Evolutionary conservation across 1,284 basidiomycete genomes (phyloP), one percentile per base, ranked within the genome.

Genomic region (Microbotryum lychnidis-dioicae): DNA sequence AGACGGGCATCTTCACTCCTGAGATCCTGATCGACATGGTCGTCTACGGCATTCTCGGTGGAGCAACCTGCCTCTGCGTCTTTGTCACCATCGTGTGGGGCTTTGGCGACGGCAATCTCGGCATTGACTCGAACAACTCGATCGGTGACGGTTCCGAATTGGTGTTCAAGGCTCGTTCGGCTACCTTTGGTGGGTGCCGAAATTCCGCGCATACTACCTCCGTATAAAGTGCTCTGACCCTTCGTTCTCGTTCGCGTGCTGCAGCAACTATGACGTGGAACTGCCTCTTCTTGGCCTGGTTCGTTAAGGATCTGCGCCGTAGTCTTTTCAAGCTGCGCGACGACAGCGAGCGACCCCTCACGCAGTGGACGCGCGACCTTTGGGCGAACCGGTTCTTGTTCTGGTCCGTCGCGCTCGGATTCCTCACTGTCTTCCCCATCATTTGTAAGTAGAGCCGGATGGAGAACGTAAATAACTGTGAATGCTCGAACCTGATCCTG

Each of bases 11-110:
- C 56, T 75, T 76, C 58, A 72, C 68, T 1, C 64, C 64, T 9
- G 75, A 76, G 54, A 67, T 76, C 56, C 56, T 76, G 71, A 80
- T 81, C 59, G 85, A 87, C 70, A 79, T 82, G 59, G 61, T 82
- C 51, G 80, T 82, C 45, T 87, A 87, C 74, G 85, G 85, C 3
- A 69, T 84, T 56, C 73, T 83, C 60, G 85, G 86, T 77, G 83
- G 83, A 5, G 79, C 77, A 0, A 77, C 81, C 25, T 80, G 78
- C 57, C 74, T 86, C 37, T 72, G 77, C 46, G 63, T 53, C 42
- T 70, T 73, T 48, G 21, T 62, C 44, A 78, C 83, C 55, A 80
- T 84, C 60, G 76, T 83, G 25, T 84, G 79, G 82, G 82, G 61
- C 37, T 71, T 66, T 37, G 62, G 56, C 21, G 61, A 58, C 27